Evolutionary conservation across 352 stramenopile species (phyloP).

Genomic region (Blastocystis sp.): DNA sequence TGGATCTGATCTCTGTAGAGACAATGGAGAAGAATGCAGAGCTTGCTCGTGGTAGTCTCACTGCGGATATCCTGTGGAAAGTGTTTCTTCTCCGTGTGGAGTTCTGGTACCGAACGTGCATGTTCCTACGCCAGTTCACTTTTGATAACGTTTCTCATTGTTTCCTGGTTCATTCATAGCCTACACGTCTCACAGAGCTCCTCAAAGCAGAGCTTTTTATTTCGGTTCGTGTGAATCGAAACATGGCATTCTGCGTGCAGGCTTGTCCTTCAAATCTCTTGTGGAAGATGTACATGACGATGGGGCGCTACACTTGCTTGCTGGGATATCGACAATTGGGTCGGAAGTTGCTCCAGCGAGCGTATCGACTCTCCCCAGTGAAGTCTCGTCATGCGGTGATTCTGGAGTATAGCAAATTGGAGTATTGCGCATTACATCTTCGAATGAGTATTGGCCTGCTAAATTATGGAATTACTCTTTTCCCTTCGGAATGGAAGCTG

Average conservation of each 20-base stretch:
- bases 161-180: background rate
- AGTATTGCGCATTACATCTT: constrained; percentile 75
- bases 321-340: constrained; percentile 71
- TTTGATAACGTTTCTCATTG: background rate
- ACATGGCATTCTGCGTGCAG: constrained; percentile 69
- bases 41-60: background rate
- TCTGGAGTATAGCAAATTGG: constrained; percentile 75
- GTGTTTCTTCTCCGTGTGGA: constrained; percentile 28
- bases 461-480: constrained; percentile 68
- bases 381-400: constrained; percentile 74
- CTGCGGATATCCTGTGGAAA: constrained; percentile 29
- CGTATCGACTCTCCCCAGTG: constrained; percentile 73
- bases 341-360: constrained; percentile 73
- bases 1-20: background rate
- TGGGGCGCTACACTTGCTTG: constrained; percentile 20
- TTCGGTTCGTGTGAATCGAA: background rate
- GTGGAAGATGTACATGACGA: constrained; percentile 77
- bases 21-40: background rate
- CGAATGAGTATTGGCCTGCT: constrained; percentile 72
- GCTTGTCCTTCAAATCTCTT: constrained; percentile 73
- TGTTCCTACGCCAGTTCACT: constrained; percentile 30
- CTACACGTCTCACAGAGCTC: background rate
- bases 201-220: background rate
- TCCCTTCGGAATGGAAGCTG: constrained; percentile 75
- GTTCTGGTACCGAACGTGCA: constrained; percentile 3